These are phyloP conservation scores for Chrysoporthe puriensis DNA, from an alignment of 2,329 filamentous ascomycete species.

Conservation along the genomic window DNA sequence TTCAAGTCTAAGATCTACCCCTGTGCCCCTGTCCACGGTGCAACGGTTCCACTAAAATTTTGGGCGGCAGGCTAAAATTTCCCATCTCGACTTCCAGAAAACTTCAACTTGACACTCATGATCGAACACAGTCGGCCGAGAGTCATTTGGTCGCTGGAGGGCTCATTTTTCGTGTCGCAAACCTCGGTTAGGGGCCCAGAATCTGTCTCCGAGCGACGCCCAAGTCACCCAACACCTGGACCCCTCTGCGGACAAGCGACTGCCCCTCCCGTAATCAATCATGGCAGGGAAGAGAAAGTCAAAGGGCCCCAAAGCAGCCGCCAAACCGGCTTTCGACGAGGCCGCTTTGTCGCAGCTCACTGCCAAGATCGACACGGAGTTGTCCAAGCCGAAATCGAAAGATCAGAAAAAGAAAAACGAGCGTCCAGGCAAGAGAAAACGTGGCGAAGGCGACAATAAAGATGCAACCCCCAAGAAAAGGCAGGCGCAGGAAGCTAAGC, in stretches of 20 bases:
- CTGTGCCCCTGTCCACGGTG: slow-evolving; percentile 16
- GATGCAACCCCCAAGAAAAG: slow-evolving; percentile 38
- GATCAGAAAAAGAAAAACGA: slow-evolving; percentile 33
- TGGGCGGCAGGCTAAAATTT: slow-evolving; percentile 24
- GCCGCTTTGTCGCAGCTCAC: slow-evolving; percentile 57
- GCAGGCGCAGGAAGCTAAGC: slow-evolving; percentile 34
- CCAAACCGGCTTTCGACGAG: slow-evolving; percentile 49
- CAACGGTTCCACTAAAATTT: slow-evolving; percentile 28
- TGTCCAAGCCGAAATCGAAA: slow-evolving; percentile 44
- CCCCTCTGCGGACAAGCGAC: not conserved
- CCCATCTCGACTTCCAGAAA: slow-evolving; percentile 21
- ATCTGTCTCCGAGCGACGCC: not conserved
- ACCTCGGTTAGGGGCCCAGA: not conserved
- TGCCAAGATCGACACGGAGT: slow-evolving; percentile 58
- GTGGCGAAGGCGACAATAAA: slow-evolving; percentile 38
- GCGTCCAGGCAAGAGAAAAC: slow-evolving; percentile 43
- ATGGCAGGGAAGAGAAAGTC: slow-evolving; percentile 42
- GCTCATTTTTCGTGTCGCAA: not conserved
- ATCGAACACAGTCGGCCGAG: not conserved
- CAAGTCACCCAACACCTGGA: not conserved
- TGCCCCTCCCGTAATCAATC: not conserved
- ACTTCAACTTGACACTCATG: slow-evolving; percentile 13
- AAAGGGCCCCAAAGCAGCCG: slow-evolving; percentile 38
- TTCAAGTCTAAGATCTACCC: slow-evolving; percentile 6
- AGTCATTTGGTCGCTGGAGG: not conserved